Conservation (phyloP, 495 filamentous ascomycete species). For the Alectoria sarmentosa region DNA sequence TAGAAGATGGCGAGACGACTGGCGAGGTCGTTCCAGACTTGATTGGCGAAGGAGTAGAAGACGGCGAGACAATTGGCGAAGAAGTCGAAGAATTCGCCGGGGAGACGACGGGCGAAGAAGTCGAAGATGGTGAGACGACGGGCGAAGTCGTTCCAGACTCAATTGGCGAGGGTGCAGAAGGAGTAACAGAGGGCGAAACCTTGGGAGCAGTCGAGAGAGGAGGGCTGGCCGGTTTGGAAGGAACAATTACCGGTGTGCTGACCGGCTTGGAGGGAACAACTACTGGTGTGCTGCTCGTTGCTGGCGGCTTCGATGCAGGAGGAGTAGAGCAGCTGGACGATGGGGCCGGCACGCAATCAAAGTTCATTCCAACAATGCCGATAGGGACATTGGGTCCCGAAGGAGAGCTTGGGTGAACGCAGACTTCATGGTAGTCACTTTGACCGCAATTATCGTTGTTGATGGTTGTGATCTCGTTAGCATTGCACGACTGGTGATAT, state of each 20-base stretch:
- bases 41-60: conserved; percentile 20
- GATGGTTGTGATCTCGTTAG: conserved; percentile 59
- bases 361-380: conserved; percentile 64
- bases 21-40: not conserved
- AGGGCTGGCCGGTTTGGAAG: conserved; percentile 23
- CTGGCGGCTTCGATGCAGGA: conserved; percentile 21
- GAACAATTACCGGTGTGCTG: too few species aligned
- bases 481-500: conserved; percentile 57
- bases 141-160: not conserved
- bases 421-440: conserved; percentile 72
- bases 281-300: not conserved
- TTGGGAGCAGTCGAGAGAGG: conserved; percentile 25
- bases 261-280: not conserved
- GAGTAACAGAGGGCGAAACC: not conserved
- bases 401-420: conserved; percentile 56
- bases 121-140: conserved; percentile 18
- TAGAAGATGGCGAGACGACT: conserved; percentile 21
- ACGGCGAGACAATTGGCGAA: conserved; percentile 20
- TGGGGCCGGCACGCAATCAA: conserved; percentile 57
- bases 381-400: conserved; percentile 39
- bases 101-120: conserved; percentile 20
- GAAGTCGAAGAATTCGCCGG: conserved; percentile 20
- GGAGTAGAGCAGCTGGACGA: conserved; percentile 37
- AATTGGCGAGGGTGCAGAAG: conserved; percentile 3
- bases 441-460: conserved; percentile 83